Evolutionary conservation across 176 grass and related monocot genomes (phyloP).

Genomic region (Hyparrhenia diplandra): DNA sequence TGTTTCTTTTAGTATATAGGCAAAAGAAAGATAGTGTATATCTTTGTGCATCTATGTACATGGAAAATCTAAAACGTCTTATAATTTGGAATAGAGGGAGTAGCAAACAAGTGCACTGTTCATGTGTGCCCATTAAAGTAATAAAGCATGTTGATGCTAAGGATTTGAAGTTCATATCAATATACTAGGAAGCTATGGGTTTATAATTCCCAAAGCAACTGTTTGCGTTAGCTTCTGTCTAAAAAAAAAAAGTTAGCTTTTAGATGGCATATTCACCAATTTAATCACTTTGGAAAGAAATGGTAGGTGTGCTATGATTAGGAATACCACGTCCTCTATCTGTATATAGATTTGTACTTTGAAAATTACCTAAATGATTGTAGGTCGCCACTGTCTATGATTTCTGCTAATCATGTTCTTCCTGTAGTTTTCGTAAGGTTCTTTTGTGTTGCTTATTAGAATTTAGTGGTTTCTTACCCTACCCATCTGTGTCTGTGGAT

Average conservation of each 20-base stretch:
- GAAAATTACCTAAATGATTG: conserved; percentile 22
- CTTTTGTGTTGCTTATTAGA: conserved; percentile 9
- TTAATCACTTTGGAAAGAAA: not conserved
- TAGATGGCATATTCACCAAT: not conserved
- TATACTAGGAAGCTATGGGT: not conserved
- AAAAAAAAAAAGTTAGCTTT: too few species aligned
- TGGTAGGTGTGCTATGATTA: not conserved
- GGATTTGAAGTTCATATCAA: not conserved
- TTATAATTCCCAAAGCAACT: not conserved
- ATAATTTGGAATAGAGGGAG: not conserved
- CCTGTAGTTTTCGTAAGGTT: conserved; percentile 22
- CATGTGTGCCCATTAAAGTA: not conserved
- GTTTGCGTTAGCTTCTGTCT: not conserved
- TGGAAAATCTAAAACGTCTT: not conserved
- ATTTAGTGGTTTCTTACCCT: conserved; percentile 11
- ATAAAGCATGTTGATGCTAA: not conserved
- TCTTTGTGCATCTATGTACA: not conserved
- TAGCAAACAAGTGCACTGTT: not conserved
- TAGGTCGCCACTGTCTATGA: not conserved
- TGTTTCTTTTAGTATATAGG: not conserved
- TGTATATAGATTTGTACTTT: not conserved
- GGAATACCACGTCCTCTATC: not conserved
- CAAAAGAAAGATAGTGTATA: not conserved
- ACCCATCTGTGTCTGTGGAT: conserved; percentile 21
- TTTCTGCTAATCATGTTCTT: not conserved